A percentile compares a stretch with the other conserved stretches of the same genome.
These are phyloP conservation scores for Phialophora macrospora DNA, from an alignment of 2,329 filamentous ascomycete species.

Conservation along the genomic window DNA sequence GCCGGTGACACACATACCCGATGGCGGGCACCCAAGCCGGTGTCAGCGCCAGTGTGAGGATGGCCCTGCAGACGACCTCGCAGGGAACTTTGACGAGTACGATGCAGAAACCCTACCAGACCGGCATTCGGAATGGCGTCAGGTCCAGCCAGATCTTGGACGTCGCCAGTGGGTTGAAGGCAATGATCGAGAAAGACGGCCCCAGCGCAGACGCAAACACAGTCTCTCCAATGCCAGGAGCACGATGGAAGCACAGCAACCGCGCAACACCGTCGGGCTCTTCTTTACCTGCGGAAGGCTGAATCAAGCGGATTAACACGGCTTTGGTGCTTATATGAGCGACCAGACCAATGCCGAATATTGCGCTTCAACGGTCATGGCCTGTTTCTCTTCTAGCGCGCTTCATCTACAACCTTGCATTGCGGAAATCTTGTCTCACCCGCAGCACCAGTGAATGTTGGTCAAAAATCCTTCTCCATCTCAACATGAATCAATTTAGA, in stretches of 20 bases:
- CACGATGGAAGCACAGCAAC: background rate
- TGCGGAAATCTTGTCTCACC: background rate
- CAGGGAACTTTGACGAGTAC: background rate
- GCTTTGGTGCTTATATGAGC: background rate
- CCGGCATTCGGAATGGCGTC: background rate
- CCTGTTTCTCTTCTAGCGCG: background rate
- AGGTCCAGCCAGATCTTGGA: background rate
- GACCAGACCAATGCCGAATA: background rate
- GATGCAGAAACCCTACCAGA: background rate
- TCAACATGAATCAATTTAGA: background rate
- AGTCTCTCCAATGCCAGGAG: background rate
- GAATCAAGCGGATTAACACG: background rate
- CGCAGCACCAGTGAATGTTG: background rate
- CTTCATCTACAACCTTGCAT: background rate
- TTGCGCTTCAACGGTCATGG: background rate
- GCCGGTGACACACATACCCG: background rate
- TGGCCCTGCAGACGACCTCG: background rate
- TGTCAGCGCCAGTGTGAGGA: background rate
- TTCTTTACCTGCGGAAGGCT: conserved; percentile 1
- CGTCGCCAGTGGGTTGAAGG: background rate
- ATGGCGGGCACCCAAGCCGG: background rate
- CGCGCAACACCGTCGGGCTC: conserved; percentile 6
- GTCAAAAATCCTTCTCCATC: background rate
- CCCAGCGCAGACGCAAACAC: background rate
- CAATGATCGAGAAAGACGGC: background rate